Conservation (phyloP, 805 yeast species). For the Teunomyces tritomae region DNA sequence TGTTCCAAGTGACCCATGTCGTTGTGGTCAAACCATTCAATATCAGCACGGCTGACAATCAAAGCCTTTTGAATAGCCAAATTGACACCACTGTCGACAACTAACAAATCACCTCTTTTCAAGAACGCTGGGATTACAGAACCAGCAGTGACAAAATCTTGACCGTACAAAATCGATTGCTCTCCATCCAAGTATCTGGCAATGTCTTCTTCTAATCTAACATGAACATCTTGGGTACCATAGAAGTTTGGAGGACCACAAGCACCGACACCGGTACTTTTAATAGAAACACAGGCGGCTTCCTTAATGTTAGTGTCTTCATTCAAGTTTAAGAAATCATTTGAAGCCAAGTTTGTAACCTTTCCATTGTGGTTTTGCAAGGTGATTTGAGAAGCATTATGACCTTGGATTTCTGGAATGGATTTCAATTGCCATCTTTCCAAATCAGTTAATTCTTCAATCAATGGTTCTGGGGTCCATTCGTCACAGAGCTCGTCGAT, state of each 20-base stretch:
- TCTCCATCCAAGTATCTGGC: conserved; percentile 76
- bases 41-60: conserved; percentile 79
- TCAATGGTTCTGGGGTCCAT: conserved; percentile 90
- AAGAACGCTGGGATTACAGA: conserved; percentile 91
- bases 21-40: conserved; percentile 83
- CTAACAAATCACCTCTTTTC: conserved; percentile 90
- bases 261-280: conserved; percentile 88
- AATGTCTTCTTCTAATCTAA: conserved; percentile 69
- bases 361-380: conserved; percentile 19
- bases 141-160: conserved; percentile 82
- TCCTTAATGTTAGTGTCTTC: conserved; percentile 43
- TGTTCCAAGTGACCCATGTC: conserved; percentile 79
- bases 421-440: conserved; percentile 63
- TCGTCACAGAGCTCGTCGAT: conserved; percentile 81
- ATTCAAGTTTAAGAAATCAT: conserved; percentile 69
- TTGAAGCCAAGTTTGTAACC: conserved; percentile 65
- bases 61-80: conserved; percentile 85
- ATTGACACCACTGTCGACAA: conserved; percentile 78
- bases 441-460: conserved; percentile 46
- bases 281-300: conserved; percentile 57
- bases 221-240: conserved; percentile 92
- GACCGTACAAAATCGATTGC: conserved; percentile 83
- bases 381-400: conserved; percentile 43
- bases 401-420: conserved; percentile 62
- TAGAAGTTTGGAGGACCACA: conserved; percentile 98